Base-by-base conservation (phyloP, 2,329 filamentous ascomycete species). In the Alternaria arborescens region DNA sequence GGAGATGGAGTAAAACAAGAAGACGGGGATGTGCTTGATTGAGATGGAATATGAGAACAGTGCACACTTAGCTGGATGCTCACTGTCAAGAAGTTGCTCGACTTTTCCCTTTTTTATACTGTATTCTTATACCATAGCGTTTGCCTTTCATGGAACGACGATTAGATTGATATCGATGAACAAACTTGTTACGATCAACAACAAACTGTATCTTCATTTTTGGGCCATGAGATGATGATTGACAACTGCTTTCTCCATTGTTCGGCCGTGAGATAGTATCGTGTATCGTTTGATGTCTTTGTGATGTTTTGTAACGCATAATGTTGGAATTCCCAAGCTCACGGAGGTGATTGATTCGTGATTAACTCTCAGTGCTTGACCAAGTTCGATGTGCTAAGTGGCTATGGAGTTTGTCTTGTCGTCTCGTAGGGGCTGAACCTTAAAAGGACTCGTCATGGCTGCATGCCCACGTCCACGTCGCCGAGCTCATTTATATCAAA, bases 51-150 rank as follows among this genome's bases (percentile, higher is more conserved):
- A 40, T 38, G 8, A 24, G 46, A 50, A 38, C 20, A 8, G 46
- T n/a, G 36, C 46, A 50, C 22, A n/a, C 24, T 38, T 50, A 12
- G 30, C 46, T 38, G 30, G 46, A 50, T 50, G 46, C 34, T 36
- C 38, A 50, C 46, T 38, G 46, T 38, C 30, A 30, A n/a, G 20
- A 26, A 38, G 46, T 50, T 50, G 46, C 18, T 50, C 46, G 20
- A 50, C 20, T 38, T 50, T 50, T 38, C 46, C 46, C 24, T 48
- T 50, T 38, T 36, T 8, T 36, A 26, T 38, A 38, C 46, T 50
- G 46, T 50, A 50, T 50, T 50, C 46, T 50, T 50, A 50, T 38
- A 36, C 46, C 30, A 50, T n/a, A 24, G 46, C 30, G 46, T 50
- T 50, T 20, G 26, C 32, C 43, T n/a, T 20, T n/a, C 10, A 18